Evolutionary conservation across 2,329 filamentous ascomycete genomes (phyloP), one percentile per base, ranked within the genome.

Genomic region (Colletotrichum shisoi): DNA sequence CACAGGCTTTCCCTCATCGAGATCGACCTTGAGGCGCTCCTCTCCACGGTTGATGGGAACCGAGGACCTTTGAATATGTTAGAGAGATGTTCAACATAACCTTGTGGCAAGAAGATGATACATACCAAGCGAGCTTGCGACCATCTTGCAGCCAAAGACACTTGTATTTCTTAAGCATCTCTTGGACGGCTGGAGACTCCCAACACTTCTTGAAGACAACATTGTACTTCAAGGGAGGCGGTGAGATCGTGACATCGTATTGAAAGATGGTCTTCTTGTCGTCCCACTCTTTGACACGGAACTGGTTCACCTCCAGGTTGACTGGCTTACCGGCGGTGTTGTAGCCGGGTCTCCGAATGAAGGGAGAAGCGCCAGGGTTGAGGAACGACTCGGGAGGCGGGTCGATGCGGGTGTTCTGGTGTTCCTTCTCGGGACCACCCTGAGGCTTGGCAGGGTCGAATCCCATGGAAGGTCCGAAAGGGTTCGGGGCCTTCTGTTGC

Each of bases 111-210:
- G 21, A 49, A n/a, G 68, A 66, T 11, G 6, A 31, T 19, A 77
- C 81, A 73, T 81, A 91, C 94, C 95, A 99, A 17, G 93, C 94
- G 53, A 99, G 84, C 76, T 90, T 92, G 73, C 90, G 89, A 34
- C 92, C 92, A 79, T 98, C 93, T 72, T 88, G 93, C 63, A 97
- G 85, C 85, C 90, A 93, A 48, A 71, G 73, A 19, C 76, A 76
- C 5, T 78, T 80, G 65, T 81, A 81, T 2, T 80, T 77, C 2
- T 81, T 79, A 1, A 94, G 79, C 3, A 79, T 78, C 0, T 77
- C 69, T 75, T 91, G 85, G 7, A 93, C 83, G 0, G 79, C 77
- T 1, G 84, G 80, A 0, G 89, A 90, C 1, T 86, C 79, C 92
- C 93, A 97, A 34, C 93, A 85, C 75, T 92, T 93, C 75, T 87